Conservation (phyloP, 1,284 basidiomycete species). For the Apiotrichum sp. region DNA sequence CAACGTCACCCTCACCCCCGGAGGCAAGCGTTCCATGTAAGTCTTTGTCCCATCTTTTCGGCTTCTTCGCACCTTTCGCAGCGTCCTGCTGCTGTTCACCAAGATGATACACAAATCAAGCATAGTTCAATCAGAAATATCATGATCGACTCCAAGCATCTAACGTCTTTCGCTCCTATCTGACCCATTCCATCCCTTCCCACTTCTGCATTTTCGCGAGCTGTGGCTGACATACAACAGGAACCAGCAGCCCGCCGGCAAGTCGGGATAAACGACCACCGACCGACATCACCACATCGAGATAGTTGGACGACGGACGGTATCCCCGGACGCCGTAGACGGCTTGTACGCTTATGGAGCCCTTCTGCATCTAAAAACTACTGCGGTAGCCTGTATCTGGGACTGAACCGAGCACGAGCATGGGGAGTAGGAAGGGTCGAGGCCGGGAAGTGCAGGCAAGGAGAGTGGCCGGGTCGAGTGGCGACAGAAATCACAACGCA, state of each 20-base stretch:
- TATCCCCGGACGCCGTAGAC: conserved; percentile 13
- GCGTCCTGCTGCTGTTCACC: conserved; percentile 5
- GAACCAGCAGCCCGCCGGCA: conserved; percentile 46
- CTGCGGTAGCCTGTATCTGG: neutral
- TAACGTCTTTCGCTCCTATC: conserved; percentile 89
- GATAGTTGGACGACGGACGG: conserved; percentile 5
- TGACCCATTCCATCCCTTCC: conserved; percentile 50
- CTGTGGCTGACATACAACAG: conserved; percentile 23
- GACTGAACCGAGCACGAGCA: neutral
- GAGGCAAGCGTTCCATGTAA: conserved; percentile 94
- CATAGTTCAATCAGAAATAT: conserved; percentile 87
- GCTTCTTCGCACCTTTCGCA: neutral
- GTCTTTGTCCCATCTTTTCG: conserved; percentile 45
- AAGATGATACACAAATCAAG: conserved; percentile 63
- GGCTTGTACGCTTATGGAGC: conserved; percentile 23
- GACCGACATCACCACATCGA: conserved; percentile 4
- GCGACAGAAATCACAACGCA: no score
- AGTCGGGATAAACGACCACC: conserved; percentile 40
- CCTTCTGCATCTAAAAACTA: conserved; percentile 13
- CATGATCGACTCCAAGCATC: conserved; percentile 65
- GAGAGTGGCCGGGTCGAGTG: no score
- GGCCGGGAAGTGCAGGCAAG: neutral
- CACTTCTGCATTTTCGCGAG: neutral
- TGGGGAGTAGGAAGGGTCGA: neutral
- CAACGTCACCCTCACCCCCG: conserved; percentile 82